Evolutionary conservation across 2,329 filamentous ascomycete species (phyloP), one percentile per base, ranked within the genome.

Genomic region (Zymoseptoria passerinii): DNA sequence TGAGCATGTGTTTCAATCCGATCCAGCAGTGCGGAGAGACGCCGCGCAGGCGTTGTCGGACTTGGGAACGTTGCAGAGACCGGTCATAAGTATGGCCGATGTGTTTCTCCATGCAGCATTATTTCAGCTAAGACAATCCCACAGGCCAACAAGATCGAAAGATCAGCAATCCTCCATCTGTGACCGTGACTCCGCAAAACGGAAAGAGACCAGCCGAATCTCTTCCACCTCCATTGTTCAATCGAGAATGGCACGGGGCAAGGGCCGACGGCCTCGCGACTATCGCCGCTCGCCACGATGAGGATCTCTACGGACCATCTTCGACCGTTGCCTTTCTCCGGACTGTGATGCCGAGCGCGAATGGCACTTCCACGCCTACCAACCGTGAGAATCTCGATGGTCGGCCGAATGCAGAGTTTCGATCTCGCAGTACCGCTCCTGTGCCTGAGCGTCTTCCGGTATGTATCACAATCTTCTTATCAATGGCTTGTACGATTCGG

Each of bases 271-370:
- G 63, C 5, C 57, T 65, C 16, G 63, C 62, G 1, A 65, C 63
- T n/a, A 52, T 65, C 18, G 62, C 63, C 35, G 56, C 64, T 27
- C 60, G 60, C 20, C 56, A 55, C 35, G 65, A 65, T 50, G 62
- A 59, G 19, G 62, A 60, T 1, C 29, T 62, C 48, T 67, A 66
- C 28, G 65, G 65, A 4, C 64, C 65, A 10, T 65, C 63, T 8
- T 66, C 64, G 8, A 66, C 65, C 6, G 64, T 67, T n/a, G 65
- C 65, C 7, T 67, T 67, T 29, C 59, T 67, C 8, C 59, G 58
- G 23, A 55, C 62, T 57, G 61, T 65, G 10, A 65, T 64, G 63
- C 61, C 61, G n/a, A 56, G 44, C 5, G 27, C 58, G 28, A 64
- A 57, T 52, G 62, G 64, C 9, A 58, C 64, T 20, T 56, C 55